Base-by-base conservation (phyloP, 106 monocot genomes). In the Dendrobium chrysotoxum region DNA sequence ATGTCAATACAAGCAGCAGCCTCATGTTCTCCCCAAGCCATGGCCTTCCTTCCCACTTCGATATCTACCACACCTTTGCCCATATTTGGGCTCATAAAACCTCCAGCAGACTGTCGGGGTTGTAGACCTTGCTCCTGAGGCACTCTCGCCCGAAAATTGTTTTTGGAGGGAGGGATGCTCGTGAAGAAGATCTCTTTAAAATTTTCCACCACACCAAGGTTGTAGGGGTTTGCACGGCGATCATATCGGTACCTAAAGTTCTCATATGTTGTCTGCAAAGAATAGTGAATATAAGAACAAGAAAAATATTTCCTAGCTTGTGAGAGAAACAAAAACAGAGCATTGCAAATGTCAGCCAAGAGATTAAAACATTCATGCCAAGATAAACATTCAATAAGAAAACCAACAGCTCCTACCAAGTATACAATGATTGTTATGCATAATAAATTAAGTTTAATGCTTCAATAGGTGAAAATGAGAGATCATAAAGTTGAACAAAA, bases 161-260 rank as follows among this genome's bases (percentile, higher is more conserved):
- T 96, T 66, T 86, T 92, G 23, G 93, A 94, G 44, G 83, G 85
- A 55, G 93, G 85, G 35, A 94, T 86, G 46, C 80, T 73, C 17
- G 92, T 85, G 79, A 85, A 92, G 86, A 94, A 96, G 44, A 90
- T 87, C 80, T 96, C 96, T 84, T 83, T 87, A 73, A 96, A 92
- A 80, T 96, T 96, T 2, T 77, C 77, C 35, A 88, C 65, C 11
- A 89, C 13, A 21, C 96, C 96, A 71, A 42, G 78, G 73, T 96
- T 90, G 55, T 96, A 96, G 21, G 96, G 96, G 81, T 96, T 96
- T 39, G 40, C 93, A 28, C 89, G 84, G 7, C 86, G 88, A 74
- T 96, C 96, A 40, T 96, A 96, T 46, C 90, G 88, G 76, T 96
- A 93, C 83, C 96, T 88, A 84, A 96, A 96, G 76, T 96, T 96